Base-by-base conservation (phyloP, 768 basidiomycete genomes). In the Austroboletus eburneus region DNA sequence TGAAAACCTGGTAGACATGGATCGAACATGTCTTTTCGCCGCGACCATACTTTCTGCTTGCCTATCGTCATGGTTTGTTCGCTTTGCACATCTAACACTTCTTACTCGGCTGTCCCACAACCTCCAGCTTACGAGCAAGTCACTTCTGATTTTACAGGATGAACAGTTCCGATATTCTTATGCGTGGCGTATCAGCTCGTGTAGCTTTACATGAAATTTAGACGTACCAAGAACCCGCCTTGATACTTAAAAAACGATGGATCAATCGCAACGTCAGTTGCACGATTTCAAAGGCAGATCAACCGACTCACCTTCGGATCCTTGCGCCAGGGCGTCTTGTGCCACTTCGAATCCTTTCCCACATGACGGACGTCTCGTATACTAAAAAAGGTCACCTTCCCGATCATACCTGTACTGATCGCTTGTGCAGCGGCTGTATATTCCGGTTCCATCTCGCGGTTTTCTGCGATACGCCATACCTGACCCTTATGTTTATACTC, bases 261-360 rank as follows among this genome's bases (percentile, higher is more conserved):
- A 13, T 47, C 27, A 2, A 18, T 39, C 27, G 44, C 4, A n/a
- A 25, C 30, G 18, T 8, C 16, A n/a, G n/a, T n/a, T n/a, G n/a
- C n/a, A n/a, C 5, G 12, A 12, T 4, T 16, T 18, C 35, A 57
- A 37, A 46, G 25, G 36, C 3, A 23, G 36, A 27, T 12, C 29
- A 22, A 51, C 39, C 14, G 12, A 73, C 82, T 57, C 56, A 87
- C 86, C 51, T 89, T 87, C 20, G 91, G 90, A 40, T 85, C 70
- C 2, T 84, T 86, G 33, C 91, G 73, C 91, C 91, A 93, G 30
- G 82, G 77, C 0, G 88, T 91, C 42, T 87, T 83, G 62, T 88
- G 87, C 74, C 81, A 92, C 59, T 85, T 84, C 21, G 75, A 78
- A 13, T 78, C 76, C 59, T 78, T 69, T 51, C 81, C 77, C 49